A percentile compares a stretch with the other conserved stretches of the same genome.
Evolutionary conservation across 192 early-diverging fungal genomes (phyloP).

Genomic region (Coemansia sp.): DNA sequence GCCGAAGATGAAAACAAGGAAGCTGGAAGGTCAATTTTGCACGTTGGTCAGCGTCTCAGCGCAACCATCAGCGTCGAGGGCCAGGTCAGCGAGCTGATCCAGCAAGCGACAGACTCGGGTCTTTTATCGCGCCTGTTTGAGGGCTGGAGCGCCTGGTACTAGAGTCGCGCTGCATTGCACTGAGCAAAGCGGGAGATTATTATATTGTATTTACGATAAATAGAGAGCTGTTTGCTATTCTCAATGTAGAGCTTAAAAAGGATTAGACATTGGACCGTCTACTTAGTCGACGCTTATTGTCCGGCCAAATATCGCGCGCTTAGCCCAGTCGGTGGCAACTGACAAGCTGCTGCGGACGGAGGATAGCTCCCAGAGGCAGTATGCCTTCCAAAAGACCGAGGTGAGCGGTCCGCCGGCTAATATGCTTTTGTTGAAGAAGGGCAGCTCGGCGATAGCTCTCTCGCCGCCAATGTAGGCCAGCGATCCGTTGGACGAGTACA

Average conservation of each 20-base stretch:
- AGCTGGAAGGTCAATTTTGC: conserved; percentile 66
- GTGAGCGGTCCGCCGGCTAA: conserved; percentile 65
- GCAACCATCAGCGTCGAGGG: conserved; percentile 66
- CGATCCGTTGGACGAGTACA: conserved; percentile 67
- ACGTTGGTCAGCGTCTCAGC: conserved; percentile 65
- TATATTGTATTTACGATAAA: background rate
- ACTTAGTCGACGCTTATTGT: conserved; percentile 87
- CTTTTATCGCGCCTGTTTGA: conserved; percentile 68
- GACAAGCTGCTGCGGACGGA: conserved; percentile 81
- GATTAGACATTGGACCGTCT: background rate
- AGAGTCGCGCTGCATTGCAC: background rate
- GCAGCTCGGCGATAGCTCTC: conserved; percentile 58
- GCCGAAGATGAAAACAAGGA: conserved; percentile 63
- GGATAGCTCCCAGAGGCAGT: conserved; percentile 78
- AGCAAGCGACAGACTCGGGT: conserved; percentile 62
- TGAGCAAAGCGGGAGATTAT: no score
- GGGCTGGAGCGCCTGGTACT: conserved; percentile 56
- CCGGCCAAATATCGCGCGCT: conserved; percentile 86
- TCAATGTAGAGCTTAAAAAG: background rate
- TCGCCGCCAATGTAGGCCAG: conserved; percentile 72
- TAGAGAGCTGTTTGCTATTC: background rate
- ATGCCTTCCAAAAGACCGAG: conserved; percentile 78
- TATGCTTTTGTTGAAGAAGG: conserved; percentile 65
- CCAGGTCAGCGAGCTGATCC: conserved; percentile 73
- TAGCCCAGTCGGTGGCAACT: conserved; percentile 90